Evolutionary conservation across 2,329 filamentous ascomycete genomes (phyloP).

Genomic region (Knufia petricola): DNA sequence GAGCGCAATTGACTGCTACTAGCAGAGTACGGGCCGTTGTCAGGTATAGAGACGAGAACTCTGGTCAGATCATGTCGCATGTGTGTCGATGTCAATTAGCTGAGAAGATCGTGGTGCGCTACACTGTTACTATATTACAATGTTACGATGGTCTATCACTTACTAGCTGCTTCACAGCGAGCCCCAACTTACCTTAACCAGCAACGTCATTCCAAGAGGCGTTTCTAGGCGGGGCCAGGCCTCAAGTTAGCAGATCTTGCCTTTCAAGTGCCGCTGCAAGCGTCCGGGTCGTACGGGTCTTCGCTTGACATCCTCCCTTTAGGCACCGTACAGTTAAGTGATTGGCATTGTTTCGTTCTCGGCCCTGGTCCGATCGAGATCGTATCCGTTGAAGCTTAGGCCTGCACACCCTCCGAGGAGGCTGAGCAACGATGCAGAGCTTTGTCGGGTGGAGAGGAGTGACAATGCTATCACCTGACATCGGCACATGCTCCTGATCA

Average conservation of each 20-base stretch:
- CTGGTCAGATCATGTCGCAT: too few species aligned
- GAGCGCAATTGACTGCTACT: not conserved
- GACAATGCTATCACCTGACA: too few species aligned
- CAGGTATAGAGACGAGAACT: not conserved
- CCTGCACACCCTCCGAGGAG: too few species aligned
- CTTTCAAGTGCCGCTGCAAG: not conserved
- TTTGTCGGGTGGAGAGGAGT: too few species aligned
- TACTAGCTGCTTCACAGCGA: not conserved
- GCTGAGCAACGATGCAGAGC: too few species aligned
- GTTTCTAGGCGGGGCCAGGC: not conserved
- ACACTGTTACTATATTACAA: not conserved
- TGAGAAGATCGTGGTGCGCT: not conserved
- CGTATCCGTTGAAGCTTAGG: too few species aligned
- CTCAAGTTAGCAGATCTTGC: not conserved
- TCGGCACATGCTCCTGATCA: too few species aligned
- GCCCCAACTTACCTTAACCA: not conserved
- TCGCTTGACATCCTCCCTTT: not conserved
- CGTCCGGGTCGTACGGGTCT: not conserved
- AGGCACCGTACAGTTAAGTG: too few species aligned
- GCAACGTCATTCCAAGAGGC: conserved; percentile 9
- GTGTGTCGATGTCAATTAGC: too few species aligned
- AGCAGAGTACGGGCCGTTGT: too few species aligned
- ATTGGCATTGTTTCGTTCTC: too few species aligned
- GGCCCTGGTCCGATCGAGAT: too few species aligned
- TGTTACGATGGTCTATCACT: not conserved